phyloP scores from a whole-genome alignment of 139 green algal species.

The Microglena sp. region DNA sequence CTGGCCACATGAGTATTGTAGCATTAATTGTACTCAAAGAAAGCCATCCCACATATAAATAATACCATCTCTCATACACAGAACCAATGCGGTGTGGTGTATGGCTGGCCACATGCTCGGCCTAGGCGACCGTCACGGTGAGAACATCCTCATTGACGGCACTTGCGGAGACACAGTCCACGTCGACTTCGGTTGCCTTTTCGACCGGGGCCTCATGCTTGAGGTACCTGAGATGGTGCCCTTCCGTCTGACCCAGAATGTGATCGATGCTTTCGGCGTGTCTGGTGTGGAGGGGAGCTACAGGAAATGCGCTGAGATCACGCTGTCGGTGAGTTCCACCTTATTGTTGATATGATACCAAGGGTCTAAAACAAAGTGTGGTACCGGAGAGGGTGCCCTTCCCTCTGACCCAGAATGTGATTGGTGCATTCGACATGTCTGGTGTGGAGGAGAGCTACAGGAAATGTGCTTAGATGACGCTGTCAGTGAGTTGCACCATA shows the following conservation, averaged over 20 bases:
- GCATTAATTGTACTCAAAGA: not conserved
- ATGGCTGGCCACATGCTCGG: constrained; percentile 68
- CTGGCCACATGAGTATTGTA: not conserved
- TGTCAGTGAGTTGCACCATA: constrained; percentile 65
- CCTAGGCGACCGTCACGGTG: constrained; percentile 83
- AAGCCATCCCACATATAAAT: not conserved
- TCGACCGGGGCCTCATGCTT: constrained; percentile 64
- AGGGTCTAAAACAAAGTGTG: too few species aligned
- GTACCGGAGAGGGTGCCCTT: constrained; percentile 93
- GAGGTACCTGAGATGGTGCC: constrained; percentile 86
- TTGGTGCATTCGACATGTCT: constrained; percentile 85
- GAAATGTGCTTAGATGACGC: constrained; percentile 73
- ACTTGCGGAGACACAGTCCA: constrained; percentile 45
- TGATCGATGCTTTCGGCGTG: constrained; percentile 89
- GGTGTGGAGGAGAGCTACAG: constrained; percentile 84
- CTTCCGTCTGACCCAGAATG: constrained; percentile 96
- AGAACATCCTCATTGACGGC: constrained; percentile 92
- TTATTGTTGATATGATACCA: not conserved
- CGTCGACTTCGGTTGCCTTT: constrained; percentile 94
- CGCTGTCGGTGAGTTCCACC: constrained; percentile 59
- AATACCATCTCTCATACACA: constrained; percentile 5
- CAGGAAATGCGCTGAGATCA: constrained; percentile 72
- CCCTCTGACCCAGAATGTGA: constrained; percentile 94
- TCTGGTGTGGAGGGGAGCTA: constrained; percentile 83
- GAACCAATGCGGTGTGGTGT: constrained; percentile 64